Base-by-base conservation (phyloP, 768 basidiomycete genomes). In the Lentinula edodes region DNA sequence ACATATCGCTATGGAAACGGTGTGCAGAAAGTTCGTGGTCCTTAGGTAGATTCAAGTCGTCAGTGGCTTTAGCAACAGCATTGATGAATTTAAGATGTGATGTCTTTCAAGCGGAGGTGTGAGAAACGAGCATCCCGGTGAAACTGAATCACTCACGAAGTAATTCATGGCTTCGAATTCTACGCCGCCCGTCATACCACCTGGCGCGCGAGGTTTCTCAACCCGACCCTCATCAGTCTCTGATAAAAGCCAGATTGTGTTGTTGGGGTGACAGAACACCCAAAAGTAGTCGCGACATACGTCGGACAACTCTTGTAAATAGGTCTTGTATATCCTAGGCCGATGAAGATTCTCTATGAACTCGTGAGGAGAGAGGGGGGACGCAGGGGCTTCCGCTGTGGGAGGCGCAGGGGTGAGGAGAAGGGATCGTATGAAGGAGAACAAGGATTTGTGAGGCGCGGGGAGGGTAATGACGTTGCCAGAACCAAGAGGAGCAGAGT, bases 161-260 rank as follows among this genome's bases (percentile, higher is more conserved):
- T 98, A 98, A 15, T 83, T 83, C 87, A 98, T 96, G 4, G 96
- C 96, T 75, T 99, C 97, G 69, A 89, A 95, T 70, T 99, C 97
- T 12, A 99, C 97, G 5, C 97, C 97, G 6, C 96, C 97, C 0
- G 97, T 98, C 88, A 98, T 98, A 15, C 97, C 96, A 5, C 95
- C 93, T 2, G 97, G 97, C 12, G 97, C 96, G 61, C 90, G 81
- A 13, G 94, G 94, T 69, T 88, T 90, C 74, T 97, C 95, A 4
- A 93, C 93, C 62, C 84, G 83, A 2, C 76, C 83, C 69, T 93
- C 89, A 70, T 98, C 93, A 2, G 91, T 89, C 66, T 96, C 90
- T 7, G 80, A 72, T 18, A 97, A 75, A 18, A 87, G 79, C 96
- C 96, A 98, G 55, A 98, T 87, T 0, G 87, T 86, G 66, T 98